Percentiles rank a stretch among this genome's conserved stretches.
Conservation (phyloP, 2,329 filamentous ascomycete genomes). For the Fusarium veterinarium region DNA sequence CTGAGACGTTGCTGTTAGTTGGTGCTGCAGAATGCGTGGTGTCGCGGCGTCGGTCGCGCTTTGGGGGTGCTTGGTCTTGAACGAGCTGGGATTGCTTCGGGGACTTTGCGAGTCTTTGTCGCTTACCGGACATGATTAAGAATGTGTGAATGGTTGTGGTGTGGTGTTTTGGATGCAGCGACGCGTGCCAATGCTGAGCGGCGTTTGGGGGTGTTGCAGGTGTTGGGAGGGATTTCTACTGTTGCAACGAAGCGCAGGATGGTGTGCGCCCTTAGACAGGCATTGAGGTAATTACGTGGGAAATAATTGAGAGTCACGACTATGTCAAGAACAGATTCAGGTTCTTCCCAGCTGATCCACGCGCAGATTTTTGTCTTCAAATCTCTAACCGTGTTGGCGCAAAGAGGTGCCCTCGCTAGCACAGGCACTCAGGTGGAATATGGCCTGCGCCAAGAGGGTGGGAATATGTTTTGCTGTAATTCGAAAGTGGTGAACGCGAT, state of each 20-base stretch:
- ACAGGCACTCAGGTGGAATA: slow-evolving; percentile 9
- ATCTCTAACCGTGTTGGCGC: slow-evolving; percentile 37
- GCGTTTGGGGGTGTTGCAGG: slow-evolving; percentile 19
- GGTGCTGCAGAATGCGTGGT: slow-evolving; percentile 20
- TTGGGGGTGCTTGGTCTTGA: slow-evolving; percentile 13
- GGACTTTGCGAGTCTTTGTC: slow-evolving; percentile 34
- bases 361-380: slow-evolving; percentile 39
- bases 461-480: neutral
- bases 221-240: slow-evolving; percentile 45
- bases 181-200: slow-evolving; percentile 25
- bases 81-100: slow-evolving; percentile 26
- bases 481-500: neutral
- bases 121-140: slow-evolving; percentile 53
- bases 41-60: slow-evolving; percentile 14
- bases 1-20: slow-evolving; percentile 45
- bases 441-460: slow-evolving; percentile 2
- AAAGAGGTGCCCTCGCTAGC: slow-evolving; percentile 20
- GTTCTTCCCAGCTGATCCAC: slow-evolving; percentile 40
- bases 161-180: slow-evolving; percentile 3
- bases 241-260: slow-evolving; percentile 42
- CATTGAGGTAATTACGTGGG: slow-evolving; percentile 50
- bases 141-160: slow-evolving; percentile 7
- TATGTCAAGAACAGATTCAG: slow-evolving; percentile 46
- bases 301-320: slow-evolving; percentile 51
- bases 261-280: slow-evolving; percentile 43